Evolutionary conservation across 2,329 filamentous ascomycete genomes (phyloP), one percentile per base, ranked within the genome.

Genomic region (Lecanoromycetidae sp.): DNA sequence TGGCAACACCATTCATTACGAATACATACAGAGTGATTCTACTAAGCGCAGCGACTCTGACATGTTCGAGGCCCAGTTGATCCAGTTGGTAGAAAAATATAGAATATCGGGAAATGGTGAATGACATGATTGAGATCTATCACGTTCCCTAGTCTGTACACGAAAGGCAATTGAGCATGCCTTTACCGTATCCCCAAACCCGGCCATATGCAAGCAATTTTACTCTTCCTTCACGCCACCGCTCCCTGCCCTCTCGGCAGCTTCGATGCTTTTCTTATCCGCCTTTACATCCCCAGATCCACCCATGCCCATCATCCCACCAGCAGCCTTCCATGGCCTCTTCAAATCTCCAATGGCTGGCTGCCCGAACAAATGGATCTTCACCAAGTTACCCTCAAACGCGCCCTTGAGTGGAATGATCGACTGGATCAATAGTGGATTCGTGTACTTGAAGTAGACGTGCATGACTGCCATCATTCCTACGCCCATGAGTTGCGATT

Each of bases 401-500:
- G 87, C 90, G 63, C 84, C 77, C 82, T 98, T 98, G 68, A 96
- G 75, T 27, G 91, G 91, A 63, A 98, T 91, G 71, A 98, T 94
- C 66, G 84, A 93, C 79, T 98, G 91, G 72, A 98, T 94, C 61
- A 95, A 74, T 43, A 98, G 84, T 34, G 91, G 91, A 80, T 96
- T 98, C 72, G 88, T 96, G 82, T 96, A 98, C 68, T 95, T 88
- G 76, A 98, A 84, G 80, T 96, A 98, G 53, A 98, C 57, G 72
- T 98, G 91, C 90, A 98, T 96, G 62, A 95, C 85, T 53, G 69
- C 80, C 90, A 98, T 96, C 88, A 98, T 98, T 66, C 77, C 88
- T 50, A 98, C 75, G 51, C 91, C 91, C 85, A 94, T 96, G 60
- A 93, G 71, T 72, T 96, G 90, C 55, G 82, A 77, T 68, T 91